Percentiles rank a stretch among this genome's conserved stretches.
Conservation (phyloP, 2,329 filamentous ascomycete genomes). For the Cephalotrichum gorgonifer region DNA sequence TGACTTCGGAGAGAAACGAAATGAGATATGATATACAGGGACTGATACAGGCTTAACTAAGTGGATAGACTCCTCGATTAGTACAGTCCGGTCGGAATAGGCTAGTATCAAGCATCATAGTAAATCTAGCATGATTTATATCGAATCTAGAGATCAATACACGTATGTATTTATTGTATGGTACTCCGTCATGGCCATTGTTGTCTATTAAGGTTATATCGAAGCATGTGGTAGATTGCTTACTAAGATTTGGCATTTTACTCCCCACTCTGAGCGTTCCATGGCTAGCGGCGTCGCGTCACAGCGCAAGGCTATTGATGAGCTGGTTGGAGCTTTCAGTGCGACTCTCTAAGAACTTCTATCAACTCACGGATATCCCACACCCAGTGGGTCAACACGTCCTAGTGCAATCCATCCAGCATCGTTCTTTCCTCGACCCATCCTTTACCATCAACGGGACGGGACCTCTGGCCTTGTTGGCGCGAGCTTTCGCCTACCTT, state of each 20-base stretch:
- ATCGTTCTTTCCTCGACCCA: not conserved
- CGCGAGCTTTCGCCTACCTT: too few species aligned
- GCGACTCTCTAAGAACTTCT: not conserved
- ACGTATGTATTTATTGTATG: too few species aligned
- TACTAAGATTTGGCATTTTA: too few species aligned
- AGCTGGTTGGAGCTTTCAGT: not conserved
- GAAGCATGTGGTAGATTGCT: too few species aligned
- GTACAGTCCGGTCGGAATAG: not conserved
- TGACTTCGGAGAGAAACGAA: not conserved
- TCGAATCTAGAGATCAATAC: too few species aligned
- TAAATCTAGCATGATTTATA: too few species aligned
- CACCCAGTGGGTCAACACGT: too few species aligned
- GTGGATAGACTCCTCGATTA: not conserved
- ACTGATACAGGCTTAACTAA: not conserved
- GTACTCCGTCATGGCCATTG: too few species aligned
- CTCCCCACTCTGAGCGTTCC: not conserved
- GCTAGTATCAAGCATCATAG: too few species aligned
- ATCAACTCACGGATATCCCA: not conserved
- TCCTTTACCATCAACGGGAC: not conserved
- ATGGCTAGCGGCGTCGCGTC: not conserved
- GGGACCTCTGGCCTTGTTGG: too few species aligned
- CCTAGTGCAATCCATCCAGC: too few species aligned
- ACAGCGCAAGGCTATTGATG: not conserved
- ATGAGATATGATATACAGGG: not conserved
- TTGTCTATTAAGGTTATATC: too few species aligned